Evolutionary conservation across 805 yeast species (phyloP), one percentile per base, ranked within the genome.

Genomic region (Hanseniaspora valbyensis): DNA sequence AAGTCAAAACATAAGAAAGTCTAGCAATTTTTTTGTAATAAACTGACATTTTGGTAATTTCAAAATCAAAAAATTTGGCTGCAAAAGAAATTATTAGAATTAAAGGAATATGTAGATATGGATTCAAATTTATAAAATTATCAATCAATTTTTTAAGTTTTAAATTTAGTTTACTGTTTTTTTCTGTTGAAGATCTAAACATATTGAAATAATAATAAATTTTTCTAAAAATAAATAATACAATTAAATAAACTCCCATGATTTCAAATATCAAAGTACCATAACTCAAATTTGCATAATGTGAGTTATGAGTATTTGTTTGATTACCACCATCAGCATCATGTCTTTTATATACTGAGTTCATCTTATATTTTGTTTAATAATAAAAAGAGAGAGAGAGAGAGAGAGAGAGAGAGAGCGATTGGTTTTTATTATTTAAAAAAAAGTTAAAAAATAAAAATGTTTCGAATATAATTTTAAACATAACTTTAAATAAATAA

Each of bases 11-110:
- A 57, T 76, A 81, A 1, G 80, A 67, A 9, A 83, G 54, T 48
- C 90, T 67, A 1, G 89, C 94, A 30, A 74, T 56, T 44, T 90
- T 66, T 58, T 80, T 82, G 29, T 73, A 56, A 50, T 61, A 63
- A 9, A 63, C 57, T 1, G 59, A 42, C 53, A 14, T 34, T 29
- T 68, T 67, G 5, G 64, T 69, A 33, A 59, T 59, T 50, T 68
- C 61, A 24, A 66, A 62, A 51, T 59, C 66, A 43, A 60, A 25
- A 30, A 40, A 59, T 28, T 62, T 53, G 46, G 58, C 69, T 54
- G 67, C 36, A 50, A 61, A 66, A 40, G 58, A 63, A 40, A 74
- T 50, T 0, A 60, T 56, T 14, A 63, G 24, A 0, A 71, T 44
- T 2, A 71, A 39, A 8, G 61, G 42, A 2, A 57, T 26, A 72